These are phyloP conservation scores for Nemania sp. DNA, from an alignment of 2,329 filamentous ascomycete species.

Conservation along the genomic window DNA sequence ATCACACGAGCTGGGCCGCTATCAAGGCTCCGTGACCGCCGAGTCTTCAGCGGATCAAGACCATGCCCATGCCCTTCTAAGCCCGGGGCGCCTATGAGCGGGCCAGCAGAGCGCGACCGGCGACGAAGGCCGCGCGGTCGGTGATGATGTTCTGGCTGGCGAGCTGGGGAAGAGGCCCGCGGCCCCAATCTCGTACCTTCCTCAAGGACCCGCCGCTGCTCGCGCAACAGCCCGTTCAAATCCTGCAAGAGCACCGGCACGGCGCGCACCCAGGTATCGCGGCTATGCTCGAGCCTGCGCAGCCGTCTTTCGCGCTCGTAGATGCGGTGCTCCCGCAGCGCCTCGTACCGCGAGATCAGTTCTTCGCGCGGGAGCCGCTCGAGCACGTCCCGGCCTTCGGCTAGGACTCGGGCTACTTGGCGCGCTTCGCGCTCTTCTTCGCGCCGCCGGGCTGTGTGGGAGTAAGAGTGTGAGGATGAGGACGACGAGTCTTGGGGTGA, in stretches of 20 bases:
- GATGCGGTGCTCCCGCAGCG: slow-evolving; percentile 46
- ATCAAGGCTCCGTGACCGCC: slow-evolving; percentile 14
- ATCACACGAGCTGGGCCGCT: slow-evolving; percentile 4
- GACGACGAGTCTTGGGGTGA: slow-evolving; percentile 23
- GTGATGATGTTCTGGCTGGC: not conserved
- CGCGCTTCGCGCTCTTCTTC: slow-evolving; percentile 29
- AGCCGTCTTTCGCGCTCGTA: slow-evolving; percentile 53
- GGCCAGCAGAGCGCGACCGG: slow-evolving; percentile 17
- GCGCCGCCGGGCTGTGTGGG: slow-evolving; percentile 26
- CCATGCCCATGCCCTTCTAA: slow-evolving; percentile 3
- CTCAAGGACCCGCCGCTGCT: slow-evolving; percentile 39
- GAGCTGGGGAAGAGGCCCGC: not conserved
- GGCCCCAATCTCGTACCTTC: no score
- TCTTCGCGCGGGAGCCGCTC: slow-evolving; percentile 36
- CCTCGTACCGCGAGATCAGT: slow-evolving; percentile 45
- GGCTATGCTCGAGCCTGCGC: slow-evolving; percentile 50
- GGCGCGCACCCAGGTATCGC: slow-evolving; percentile 50
- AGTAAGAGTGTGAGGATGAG: slow-evolving; percentile 11
- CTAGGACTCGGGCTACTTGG: slow-evolving; percentile 32
- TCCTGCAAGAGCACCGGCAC: slow-evolving; percentile 51
- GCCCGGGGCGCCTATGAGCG: slow-evolving; percentile 3
- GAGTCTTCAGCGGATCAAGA: slow-evolving; percentile 8
- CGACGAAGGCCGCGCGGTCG: not conserved
- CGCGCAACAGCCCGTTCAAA: slow-evolving; percentile 41
- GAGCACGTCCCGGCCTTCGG: slow-evolving; percentile 31